A percentile compares a stretch with the other conserved stretches of the same genome.
These are phyloP conservation scores for Penicillium cataractarum DNA, from an alignment of 495 filamentous ascomycete genomes.

Conservation along the genomic window DNA sequence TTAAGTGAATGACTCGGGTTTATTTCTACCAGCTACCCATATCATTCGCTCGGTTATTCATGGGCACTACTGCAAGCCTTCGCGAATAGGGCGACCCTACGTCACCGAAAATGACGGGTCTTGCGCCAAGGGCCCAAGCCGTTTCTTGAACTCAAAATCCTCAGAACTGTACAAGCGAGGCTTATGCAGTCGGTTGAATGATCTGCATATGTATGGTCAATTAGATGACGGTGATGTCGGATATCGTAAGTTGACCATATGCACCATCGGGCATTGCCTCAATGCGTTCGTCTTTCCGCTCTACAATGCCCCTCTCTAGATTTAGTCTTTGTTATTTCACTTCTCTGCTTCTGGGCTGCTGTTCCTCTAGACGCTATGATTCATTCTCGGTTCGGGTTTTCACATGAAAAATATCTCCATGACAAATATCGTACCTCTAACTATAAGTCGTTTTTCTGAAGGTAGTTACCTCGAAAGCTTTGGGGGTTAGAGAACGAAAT, in stretches of 20 bases:
- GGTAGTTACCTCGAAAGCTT: too few relatives aligned
- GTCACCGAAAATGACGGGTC: background rate
- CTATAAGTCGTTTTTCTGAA: too few relatives aligned
- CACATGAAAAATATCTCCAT: too few relatives aligned
- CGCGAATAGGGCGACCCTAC: background rate
- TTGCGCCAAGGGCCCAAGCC: background rate
- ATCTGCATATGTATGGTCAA: background rate
- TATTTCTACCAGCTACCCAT: background rate
- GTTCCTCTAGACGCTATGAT: background rate
- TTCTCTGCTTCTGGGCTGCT: background rate
- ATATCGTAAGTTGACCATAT: background rate
- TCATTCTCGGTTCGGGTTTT: too few relatives aligned
- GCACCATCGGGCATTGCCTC: background rate
- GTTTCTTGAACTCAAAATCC: background rate
- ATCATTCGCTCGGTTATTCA: background rate
- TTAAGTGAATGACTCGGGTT: background rate
- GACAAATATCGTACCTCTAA: too few relatives aligned
- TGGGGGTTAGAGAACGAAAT: too few relatives aligned
- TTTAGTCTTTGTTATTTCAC: background rate
- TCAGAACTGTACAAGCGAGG: background rate
- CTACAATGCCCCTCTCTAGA: background rate
- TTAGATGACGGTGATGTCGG: background rate
- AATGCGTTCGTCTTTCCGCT: background rate
- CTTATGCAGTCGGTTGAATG: background rate
- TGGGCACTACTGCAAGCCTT: background rate